These are phyloP conservation scores for Cylindrotheca closterium DNA, from an alignment of 108 stramenopile genomes.

Conservation along the genomic window DNA sequence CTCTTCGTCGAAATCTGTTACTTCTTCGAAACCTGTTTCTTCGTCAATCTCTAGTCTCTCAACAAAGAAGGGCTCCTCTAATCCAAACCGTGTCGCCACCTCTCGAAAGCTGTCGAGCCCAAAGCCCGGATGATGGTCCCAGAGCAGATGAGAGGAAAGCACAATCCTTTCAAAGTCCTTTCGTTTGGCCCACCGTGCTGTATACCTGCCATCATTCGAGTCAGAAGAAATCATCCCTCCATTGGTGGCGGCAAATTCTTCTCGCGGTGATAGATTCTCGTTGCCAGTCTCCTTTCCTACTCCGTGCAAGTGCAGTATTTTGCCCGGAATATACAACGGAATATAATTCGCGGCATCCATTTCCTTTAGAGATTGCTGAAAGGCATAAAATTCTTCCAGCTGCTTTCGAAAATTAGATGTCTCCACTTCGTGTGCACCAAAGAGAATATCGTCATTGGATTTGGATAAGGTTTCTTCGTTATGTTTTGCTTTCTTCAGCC, in stretches of 20 bases:
- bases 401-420: conserved; percentile 58
- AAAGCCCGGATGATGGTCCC: conserved; percentile 68
- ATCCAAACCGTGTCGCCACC: conserved; percentile 31
- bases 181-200: conserved; percentile 54
- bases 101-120: conserved; percentile 52
- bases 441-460: conserved; percentile 61
- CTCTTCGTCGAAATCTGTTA: not conserved
- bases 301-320: conserved; percentile 66
- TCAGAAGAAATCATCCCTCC: conserved; percentile 22
- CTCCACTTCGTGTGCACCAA: conserved; percentile 40
- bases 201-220: conserved; percentile 45
- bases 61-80: conserved; percentile 5
- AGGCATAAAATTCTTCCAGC: conserved; percentile 51
- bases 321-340: conserved; percentile 63
- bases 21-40: not conserved
- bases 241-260: conserved; percentile 21
- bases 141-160: conserved; percentile 60
- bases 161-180: conserved; percentile 70
- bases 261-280: not conserved
- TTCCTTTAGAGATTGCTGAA: conserved; percentile 43
- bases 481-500: conserved; percentile 4
- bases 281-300: conserved; percentile 7
- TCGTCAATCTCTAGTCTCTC: not conserved
- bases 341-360: conserved; percentile 20
- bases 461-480: conserved; percentile 32